phyloP scores from a whole-genome alignment of 192 early-diverging fungal genomes.

The Helicostylum pulchrum region DNA sequence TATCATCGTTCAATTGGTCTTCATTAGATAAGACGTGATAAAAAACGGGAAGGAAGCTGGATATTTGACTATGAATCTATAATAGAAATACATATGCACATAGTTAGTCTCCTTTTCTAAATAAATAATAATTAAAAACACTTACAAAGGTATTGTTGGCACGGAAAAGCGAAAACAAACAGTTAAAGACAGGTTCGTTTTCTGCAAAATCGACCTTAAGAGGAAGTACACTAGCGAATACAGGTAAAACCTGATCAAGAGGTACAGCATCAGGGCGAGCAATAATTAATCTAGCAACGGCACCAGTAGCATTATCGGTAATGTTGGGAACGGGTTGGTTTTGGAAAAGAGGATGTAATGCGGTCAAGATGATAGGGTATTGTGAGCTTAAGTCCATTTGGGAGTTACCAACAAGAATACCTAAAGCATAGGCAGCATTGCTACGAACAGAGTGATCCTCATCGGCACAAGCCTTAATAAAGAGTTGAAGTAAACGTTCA shows the following conservation, averaged over 20 bases:
- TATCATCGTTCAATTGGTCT: slow-evolving; percentile 54
- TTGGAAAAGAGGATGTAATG: slow-evolving; percentile 61
- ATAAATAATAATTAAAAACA: background rate
- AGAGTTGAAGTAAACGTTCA: slow-evolving; percentile 63
- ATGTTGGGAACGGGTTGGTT: slow-evolving; percentile 47
- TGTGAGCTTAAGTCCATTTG: slow-evolving; percentile 64
- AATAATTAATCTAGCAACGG: slow-evolving; percentile 72
- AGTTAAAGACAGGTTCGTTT: slow-evolving; percentile 70
- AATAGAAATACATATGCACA: background rate
- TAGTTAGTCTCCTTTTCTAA: too few relatives aligned
- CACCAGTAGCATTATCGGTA: slow-evolving; percentile 76
- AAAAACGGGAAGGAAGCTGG: slow-evolving; percentile 53
- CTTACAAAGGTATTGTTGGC: slow-evolving; percentile 45
- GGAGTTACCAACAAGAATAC: slow-evolving; percentile 64
- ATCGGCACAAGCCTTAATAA: slow-evolving; percentile 69
- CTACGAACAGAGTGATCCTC: slow-evolving; percentile 79
- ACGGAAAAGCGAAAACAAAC: slow-evolving; percentile 64
- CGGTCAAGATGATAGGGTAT: slow-evolving; percentile 58
- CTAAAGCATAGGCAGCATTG: slow-evolving; percentile 81
- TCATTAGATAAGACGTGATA: slow-evolving; percentile 51
- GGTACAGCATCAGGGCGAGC: slow-evolving; percentile 66
- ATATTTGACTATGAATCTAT: slow-evolving; percentile 47
- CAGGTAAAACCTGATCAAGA: slow-evolving; percentile 65
- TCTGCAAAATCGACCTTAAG: slow-evolving; percentile 73
- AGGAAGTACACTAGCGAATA: slow-evolving; percentile 63